These are phyloP conservation scores for Trichoderma koningii DNA, from an alignment of 2,329 filamentous ascomycete genomes.

Conservation along the genomic window DNA sequence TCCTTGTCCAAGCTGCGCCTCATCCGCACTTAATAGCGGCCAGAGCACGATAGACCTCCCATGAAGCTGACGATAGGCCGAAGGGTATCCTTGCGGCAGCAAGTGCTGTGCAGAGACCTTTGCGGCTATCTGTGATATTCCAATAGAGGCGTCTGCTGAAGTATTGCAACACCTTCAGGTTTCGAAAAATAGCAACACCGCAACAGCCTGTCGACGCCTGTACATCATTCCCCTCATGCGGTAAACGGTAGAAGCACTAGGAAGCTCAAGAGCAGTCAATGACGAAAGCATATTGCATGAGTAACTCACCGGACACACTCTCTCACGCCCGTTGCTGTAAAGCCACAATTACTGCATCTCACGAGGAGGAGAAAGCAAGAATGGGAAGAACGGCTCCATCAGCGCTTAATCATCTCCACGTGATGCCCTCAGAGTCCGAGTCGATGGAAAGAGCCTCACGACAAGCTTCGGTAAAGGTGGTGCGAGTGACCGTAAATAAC, in stretches of 20 bases:
- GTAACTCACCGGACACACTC: background rate
- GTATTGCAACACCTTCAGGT: too few species aligned
- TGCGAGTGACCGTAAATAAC: constrained; percentile 20
- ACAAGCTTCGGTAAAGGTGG: background rate
- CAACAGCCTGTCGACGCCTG: too few species aligned
- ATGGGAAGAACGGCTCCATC: background rate
- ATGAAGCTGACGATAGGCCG: constrained; percentile 2
- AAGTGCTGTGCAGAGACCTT: constrained; percentile 16
- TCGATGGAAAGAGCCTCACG: background rate
- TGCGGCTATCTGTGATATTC: background rate
- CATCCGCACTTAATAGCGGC: background rate
- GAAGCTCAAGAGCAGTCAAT: background rate
- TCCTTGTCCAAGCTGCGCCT: constrained; percentile 8
- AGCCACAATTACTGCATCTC: background rate
- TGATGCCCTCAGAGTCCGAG: background rate
- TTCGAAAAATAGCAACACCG: too few species aligned
- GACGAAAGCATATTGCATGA: constrained; percentile 2
- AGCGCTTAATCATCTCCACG: background rate
- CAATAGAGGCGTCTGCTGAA: too few species aligned
- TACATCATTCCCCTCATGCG: background rate
- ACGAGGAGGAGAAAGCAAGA: background rate
- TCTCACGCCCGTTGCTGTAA: background rate
- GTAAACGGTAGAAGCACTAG: background rate
- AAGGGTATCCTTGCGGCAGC: constrained; percentile 11
- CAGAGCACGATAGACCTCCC: background rate